Base-by-base conservation (phyloP, 805 yeast genomes). In the Kodamaea fukazawae region DNA sequence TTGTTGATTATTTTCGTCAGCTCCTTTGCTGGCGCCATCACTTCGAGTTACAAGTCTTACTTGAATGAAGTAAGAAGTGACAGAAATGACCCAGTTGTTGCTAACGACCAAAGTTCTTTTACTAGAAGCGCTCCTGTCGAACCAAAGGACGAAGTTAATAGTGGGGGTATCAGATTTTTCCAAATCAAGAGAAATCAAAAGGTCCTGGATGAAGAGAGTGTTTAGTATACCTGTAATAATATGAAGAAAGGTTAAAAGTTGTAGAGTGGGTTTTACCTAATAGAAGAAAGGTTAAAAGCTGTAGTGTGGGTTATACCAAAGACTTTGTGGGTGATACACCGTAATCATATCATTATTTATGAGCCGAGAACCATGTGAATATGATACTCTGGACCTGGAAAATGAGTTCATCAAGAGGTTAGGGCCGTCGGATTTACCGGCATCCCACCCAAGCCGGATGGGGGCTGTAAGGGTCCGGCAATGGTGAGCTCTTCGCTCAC, bases 161-260 rank as follows among this genome's bases (percentile, higher is more conserved):
- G 58, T 32, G 73, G 73, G 27, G 90, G 90, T 34, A 83, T 84
- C 54, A 80, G 86, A 63, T 84, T 83, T 63, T 84, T 83, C 72
- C 83, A 81, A 54, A 81, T 84, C 46, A 81, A 82, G 66, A 80
- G 74, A 64, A 66, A 67, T 55, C 64, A 63, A 43, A 69, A 68
- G 58, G 55, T 58, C 27, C 55, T 65, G 28, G 75, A 70, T 42
- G 74, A 67, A 34, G 73, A 69, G 51, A 65, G 71, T 46, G 71
- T 67, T 42, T 69, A 63, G 49, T 26, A 34, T 39, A 38, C 42
- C 42, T 34, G 15, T 26, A 26, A 26, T 12, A 26, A 7, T 11
- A 26, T 12, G 13, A 10, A 26, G 13, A 11, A 26, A 11, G 14
- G 29, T 26, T 11, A 26, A 4, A 7, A 26, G n/a, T 26, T 11